phyloP scores from a whole-genome alignment of 108 stramenopile species.

The Pseudonitzschia delicatissima region DNA sequence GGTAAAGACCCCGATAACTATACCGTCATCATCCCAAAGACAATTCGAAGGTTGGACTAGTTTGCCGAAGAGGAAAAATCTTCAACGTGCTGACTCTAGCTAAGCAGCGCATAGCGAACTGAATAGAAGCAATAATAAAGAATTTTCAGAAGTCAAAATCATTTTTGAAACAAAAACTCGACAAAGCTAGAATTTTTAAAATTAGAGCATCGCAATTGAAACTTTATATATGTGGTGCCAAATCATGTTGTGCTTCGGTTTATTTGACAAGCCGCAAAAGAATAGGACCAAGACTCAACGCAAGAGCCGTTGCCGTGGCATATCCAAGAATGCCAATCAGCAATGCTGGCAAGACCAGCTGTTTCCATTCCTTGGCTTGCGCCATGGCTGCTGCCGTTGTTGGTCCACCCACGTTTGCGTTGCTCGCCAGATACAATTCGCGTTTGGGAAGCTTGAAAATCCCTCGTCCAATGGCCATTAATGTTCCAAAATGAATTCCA shows the following conservation, averaged over 20 bases:
- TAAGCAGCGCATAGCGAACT: not conserved
- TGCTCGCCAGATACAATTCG: slow-evolving; percentile 84
- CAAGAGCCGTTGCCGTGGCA: slow-evolving; percentile 83
- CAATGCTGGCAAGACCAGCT: slow-evolving; percentile 78
- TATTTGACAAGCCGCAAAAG: slow-evolving; percentile 46
- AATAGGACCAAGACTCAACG: slow-evolving; percentile 72
- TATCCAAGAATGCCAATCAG: slow-evolving; percentile 92
- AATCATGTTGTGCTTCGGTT: too few species aligned
- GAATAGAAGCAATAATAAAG: not conserved
- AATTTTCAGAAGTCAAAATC: not conserved
- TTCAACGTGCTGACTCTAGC: too few species aligned
- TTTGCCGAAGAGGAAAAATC: not conserved
- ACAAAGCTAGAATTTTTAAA: not conserved
- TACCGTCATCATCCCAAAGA: slow-evolving; percentile 43
- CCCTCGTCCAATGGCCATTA: slow-evolving; percentile 64
- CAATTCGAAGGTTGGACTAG: slow-evolving; percentile 19
- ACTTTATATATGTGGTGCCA: too few species aligned
- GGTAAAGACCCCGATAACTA: slow-evolving; percentile 23
- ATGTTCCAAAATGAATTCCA: slow-evolving; percentile 68
- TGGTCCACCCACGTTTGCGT: slow-evolving; percentile 92
- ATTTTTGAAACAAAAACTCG: not conserved
- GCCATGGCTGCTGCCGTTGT: slow-evolving; percentile 94
- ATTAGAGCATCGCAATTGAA: too few species aligned
- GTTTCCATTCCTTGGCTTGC: slow-evolving; percentile 88
- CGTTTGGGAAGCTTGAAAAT: slow-evolving; percentile 60